These are phyloP conservation scores for Sistotremastrum niveocremeum DNA, from an alignment of 768 basidiomycete genomes.

Conservation along the genomic window DNA sequence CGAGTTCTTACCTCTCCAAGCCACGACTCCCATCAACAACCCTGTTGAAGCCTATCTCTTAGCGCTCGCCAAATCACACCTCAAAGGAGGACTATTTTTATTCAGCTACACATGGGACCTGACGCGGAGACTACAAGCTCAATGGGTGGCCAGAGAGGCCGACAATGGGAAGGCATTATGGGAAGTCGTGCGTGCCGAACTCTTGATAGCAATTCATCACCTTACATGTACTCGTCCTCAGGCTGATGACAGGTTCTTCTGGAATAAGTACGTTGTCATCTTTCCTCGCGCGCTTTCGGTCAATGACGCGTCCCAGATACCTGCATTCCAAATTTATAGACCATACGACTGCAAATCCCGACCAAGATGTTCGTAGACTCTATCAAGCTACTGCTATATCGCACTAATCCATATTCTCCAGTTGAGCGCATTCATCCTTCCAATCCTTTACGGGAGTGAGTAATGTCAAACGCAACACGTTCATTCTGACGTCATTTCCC, in stretches of 20 bases:
- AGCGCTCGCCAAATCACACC: constrained; percentile 74
- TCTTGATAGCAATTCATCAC: neutral
- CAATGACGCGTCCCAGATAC: constrained; percentile 21
- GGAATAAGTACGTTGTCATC: constrained; percentile 57
- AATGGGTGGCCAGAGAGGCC: constrained; percentile 44
- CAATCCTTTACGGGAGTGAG: constrained; percentile 90
- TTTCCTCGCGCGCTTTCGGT: constrained; percentile 3
- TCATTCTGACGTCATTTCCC: neutral
- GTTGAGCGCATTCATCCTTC: constrained; percentile 83
- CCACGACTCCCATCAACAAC: constrained; percentile 48
- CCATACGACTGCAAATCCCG: constrained; percentile 31
- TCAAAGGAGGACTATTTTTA: constrained; percentile 67
- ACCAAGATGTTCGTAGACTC: constrained; percentile 46
- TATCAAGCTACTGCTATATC: neutral
- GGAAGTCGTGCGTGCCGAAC: constrained; percentile 49
- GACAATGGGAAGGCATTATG: constrained; percentile 49
- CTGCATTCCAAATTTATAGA: constrained; percentile 53
- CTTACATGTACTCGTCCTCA: constrained; percentile 17
- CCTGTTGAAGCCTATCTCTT: constrained; percentile 82
- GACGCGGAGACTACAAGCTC: constrained; percentile 75
- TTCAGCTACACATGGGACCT: constrained; percentile 89
- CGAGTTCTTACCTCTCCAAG: constrained; percentile 77
- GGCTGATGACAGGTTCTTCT: constrained; percentile 96
- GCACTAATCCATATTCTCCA: constrained; percentile 21
- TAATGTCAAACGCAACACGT: constrained; percentile 10